phyloP scores from a whole-genome alignment of 352 stramenopile genomes.

The Phytophthora uliginosa region DNA sequence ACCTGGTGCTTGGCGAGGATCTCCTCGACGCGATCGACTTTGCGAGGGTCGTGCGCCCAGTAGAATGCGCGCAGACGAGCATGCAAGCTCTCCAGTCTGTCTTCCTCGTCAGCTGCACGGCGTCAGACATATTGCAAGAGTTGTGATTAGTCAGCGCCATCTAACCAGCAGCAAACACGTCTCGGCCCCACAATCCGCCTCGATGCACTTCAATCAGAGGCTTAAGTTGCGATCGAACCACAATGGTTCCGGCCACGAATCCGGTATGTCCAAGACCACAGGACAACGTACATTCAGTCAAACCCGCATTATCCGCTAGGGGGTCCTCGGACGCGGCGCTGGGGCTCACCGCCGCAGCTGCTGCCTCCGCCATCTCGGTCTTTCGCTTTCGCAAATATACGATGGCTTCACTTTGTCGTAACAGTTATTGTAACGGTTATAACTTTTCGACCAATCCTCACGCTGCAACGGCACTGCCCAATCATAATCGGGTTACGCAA shows the following conservation, averaged over 20 bases:
- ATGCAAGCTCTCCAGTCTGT: slow-evolving; percentile 32
- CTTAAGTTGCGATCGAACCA: slow-evolving; percentile 4
- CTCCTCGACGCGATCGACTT: slow-evolving; percentile 72
- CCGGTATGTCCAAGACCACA: background rate
- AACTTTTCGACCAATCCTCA: slow-evolving; percentile 17
- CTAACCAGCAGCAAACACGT: background rate
- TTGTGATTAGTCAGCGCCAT: background rate
- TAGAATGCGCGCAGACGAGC: slow-evolving; percentile 70
- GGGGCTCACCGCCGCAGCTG: background rate
- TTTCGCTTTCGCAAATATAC: slow-evolving; percentile 1
- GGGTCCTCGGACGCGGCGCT: background rate
- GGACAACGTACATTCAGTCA: slow-evolving; percentile 27
- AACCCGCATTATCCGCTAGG: background rate
- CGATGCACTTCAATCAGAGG: slow-evolving; percentile 5
- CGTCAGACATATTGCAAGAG: background rate
- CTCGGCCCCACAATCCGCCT: background rate
- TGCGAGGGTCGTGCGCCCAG: slow-evolving; percentile 77
- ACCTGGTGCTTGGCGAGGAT: slow-evolving; percentile 60
- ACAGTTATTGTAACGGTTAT: background rate
- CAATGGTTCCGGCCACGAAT: slow-evolving; percentile 8
- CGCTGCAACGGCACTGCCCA: background rate
- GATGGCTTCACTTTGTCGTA: slow-evolving; percentile 1
- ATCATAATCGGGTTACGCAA: background rate
- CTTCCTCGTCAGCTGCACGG: slow-evolving; percentile 21
- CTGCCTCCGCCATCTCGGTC: slow-evolving; percentile 12